Conservation (phyloP, 2,329 filamentous ascomycete genomes). For the Colletotrichum sansevieriae region DNA sequence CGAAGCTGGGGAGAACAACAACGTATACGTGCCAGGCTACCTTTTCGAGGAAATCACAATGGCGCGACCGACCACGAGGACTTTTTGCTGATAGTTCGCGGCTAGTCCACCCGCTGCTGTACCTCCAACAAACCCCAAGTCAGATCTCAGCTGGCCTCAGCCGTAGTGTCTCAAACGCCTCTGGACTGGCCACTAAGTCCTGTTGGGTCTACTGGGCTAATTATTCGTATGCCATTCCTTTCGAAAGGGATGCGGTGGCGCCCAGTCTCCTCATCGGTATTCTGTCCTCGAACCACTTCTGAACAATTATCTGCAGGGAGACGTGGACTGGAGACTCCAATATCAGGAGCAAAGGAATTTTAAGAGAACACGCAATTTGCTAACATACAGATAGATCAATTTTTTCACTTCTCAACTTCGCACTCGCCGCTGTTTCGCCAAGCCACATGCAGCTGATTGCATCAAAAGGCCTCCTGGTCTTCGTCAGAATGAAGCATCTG, state of each 20-base stretch:
- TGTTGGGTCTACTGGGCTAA: constrained; percentile 5
- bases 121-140: background rate
- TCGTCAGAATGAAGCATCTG: background rate
- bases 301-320: constrained; percentile 13
- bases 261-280: constrained; percentile 13
- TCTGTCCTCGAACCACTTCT: background rate
- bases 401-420: background rate
- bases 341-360: constrained; percentile 9
- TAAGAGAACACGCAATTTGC: constrained; percentile 13
- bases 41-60: constrained; percentile 3
- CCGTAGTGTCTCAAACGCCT: constrained; percentile 20
- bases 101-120: background rate
- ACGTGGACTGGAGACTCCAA: background rate
- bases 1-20: constrained; percentile 28
- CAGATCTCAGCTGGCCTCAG: constrained; percentile 31
- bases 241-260: constrained; percentile 22
- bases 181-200: constrained; percentile 7
- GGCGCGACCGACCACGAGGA: constrained; percentile 18
- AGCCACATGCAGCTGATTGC: constrained; percentile 11
- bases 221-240: background rate
- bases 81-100: constrained; percentile 5
- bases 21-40: constrained; percentile 14
- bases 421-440: background rate
- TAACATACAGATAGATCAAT: constrained; percentile 7
- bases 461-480: background rate